Conservation (phyloP, 495 filamentous ascomycete genomes). For the Cetradonia linearis region DNA sequence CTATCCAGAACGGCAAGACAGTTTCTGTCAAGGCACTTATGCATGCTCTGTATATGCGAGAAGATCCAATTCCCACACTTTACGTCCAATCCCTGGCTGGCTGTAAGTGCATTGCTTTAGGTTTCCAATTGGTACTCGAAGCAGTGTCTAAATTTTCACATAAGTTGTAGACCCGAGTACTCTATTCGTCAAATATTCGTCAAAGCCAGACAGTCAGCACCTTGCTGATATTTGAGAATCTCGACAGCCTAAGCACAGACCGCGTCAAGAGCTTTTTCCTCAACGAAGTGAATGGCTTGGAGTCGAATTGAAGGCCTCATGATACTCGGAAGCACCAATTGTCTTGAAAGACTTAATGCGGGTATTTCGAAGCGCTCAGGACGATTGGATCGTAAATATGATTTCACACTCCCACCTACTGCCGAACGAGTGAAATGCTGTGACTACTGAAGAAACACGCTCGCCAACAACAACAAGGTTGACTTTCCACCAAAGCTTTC, state of each 20-base stretch:
- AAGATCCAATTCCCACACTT: conserved; percentile 38
- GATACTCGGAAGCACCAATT: conserved; percentile 55
- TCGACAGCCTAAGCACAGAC: conserved; percentile 50
- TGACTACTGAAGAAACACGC: conserved; percentile 42
- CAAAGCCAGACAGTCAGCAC: conserved; percentile 37
- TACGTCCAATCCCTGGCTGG: conserved; percentile 43
- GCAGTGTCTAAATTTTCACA: neutral
- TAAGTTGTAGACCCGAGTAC: conserved; percentile 20
- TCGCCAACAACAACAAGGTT: conserved; percentile 37
- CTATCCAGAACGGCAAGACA: conserved; percentile 51
- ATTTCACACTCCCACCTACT: conserved; percentile 44
- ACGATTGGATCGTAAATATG: conserved; percentile 56
- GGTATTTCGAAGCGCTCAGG: conserved; percentile 55
- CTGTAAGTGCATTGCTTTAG: conserved; percentile 21
- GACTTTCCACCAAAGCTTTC: conserved; percentile 47
- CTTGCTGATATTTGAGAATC: conserved; percentile 55
- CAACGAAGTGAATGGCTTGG: conserved; percentile 61
- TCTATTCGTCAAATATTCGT: conserved; percentile 39
- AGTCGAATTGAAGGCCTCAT: conserved; percentile 57
- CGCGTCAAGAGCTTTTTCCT: conserved; percentile 53
- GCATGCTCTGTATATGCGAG: conserved; percentile 40
- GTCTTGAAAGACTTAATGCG: conserved; percentile 48
- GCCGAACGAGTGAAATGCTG: conserved; percentile 47
- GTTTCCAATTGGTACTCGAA: neutral
- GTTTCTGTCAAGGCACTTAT: conserved; percentile 60